Evolutionary conservation across 805 yeast genomes (phyloP).

Genomic region (Lachancea sp.): DNA sequence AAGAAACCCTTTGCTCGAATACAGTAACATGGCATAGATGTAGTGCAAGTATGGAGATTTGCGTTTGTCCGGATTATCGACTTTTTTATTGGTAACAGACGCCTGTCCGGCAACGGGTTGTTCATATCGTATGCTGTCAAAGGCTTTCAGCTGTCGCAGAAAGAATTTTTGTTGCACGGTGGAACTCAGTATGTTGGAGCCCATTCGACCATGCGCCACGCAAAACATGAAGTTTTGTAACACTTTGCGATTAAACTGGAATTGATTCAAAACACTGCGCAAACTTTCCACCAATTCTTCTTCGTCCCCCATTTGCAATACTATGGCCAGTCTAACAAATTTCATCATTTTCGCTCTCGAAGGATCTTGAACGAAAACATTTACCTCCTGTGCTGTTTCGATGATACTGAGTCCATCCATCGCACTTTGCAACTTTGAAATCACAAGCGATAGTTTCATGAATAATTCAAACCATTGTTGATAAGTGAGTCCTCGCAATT

Average conservation of each 20-base stretch:
- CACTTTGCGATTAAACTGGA: conserved; percentile 69
- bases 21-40: conserved; percentile 73
- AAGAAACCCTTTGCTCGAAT: conserved; percentile 73
- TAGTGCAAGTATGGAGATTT: conserved; percentile 64
- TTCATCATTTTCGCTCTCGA: conserved; percentile 52
- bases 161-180: conserved; percentile 87
- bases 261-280: conserved; percentile 56
- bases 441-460: conserved; percentile 66
- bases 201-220: conserved; percentile 49
- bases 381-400: conserved; percentile 69
- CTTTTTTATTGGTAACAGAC: conserved; percentile 50
- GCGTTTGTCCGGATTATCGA: conserved; percentile 36
- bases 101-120: conserved; percentile 73
- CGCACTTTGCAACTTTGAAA: conserved; percentile 51
- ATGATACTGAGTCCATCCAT: conserved; percentile 64
- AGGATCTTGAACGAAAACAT: conserved; percentile 67
- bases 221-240: conserved; percentile 61
- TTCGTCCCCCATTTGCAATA: conserved; percentile 44
- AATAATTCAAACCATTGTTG: conserved; percentile 82
- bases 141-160: conserved; percentile 82
- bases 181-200: conserved; percentile 58
- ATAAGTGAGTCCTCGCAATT: conserved; percentile 69
- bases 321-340: conserved; percentile 61
- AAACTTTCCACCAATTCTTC: conserved; percentile 49
- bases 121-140: conserved; percentile 57